Evolutionary conservation across 2,329 filamentous ascomycete genomes (phyloP).

Genomic region (Colletotrichum simmondsii): DNA sequence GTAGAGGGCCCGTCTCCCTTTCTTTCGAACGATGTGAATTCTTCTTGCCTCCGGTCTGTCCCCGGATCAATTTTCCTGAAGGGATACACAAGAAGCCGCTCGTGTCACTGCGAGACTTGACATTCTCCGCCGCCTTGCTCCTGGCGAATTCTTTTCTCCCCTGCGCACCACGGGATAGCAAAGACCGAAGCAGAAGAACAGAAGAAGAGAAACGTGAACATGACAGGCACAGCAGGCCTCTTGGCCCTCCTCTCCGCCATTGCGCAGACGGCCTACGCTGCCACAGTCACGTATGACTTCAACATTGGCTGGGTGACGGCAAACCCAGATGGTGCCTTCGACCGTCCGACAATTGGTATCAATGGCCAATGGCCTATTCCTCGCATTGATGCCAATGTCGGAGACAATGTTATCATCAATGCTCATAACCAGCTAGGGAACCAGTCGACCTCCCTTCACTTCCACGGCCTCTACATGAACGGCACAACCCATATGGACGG

Average conservation of each 20-base stretch:
- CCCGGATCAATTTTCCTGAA: not conserved
- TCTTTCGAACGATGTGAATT: not conserved
- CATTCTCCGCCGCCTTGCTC: not conserved
- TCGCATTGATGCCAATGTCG: slow-evolving; percentile 69
- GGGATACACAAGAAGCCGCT: not conserved
- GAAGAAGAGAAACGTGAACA: not conserved
- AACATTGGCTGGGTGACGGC: slow-evolving; percentile 77
- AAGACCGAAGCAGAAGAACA: not conserved
- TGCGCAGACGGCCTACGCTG: slow-evolving; percentile 38
- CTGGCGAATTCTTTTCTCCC: not conserved
- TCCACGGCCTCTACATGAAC: slow-evolving; percentile 78
- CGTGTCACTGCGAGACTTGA: not conserved
- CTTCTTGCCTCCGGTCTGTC: not conserved
- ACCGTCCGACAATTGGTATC: slow-evolving; percentile 78
- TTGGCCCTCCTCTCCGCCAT: slow-evolving; percentile 28
- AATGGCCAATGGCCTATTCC: slow-evolving; percentile 83
- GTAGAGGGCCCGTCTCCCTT: not conserved
- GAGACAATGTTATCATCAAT: slow-evolving; percentile 70
- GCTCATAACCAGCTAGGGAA: slow-evolving; percentile 70
- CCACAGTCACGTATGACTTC: slow-evolving; percentile 70
- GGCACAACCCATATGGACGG: slow-evolving; percentile 79
- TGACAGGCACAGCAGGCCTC: not conserved
- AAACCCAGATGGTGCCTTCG: slow-evolving; percentile 75
- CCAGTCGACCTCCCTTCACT: slow-evolving; percentile 72
- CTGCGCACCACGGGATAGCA: not conserved